These are phyloP conservation scores for Sarcomyxa edulis DNA, from an alignment of 768 basidiomycete genomes.

Conservation along the genomic window DNA sequence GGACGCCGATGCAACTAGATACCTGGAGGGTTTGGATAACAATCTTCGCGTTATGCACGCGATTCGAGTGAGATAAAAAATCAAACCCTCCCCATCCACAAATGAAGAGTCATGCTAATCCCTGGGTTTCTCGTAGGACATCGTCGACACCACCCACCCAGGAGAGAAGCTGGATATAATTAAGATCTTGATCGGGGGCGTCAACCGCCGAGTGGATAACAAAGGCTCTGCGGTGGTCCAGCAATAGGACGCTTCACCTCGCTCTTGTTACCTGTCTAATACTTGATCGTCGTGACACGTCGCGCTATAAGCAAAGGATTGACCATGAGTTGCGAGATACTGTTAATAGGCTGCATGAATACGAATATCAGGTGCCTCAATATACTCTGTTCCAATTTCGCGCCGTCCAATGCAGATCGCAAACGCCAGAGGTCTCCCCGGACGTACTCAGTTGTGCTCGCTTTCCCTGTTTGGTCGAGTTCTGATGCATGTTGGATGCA, in stretches of 20 bases:
- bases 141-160: conserved; percentile 58
- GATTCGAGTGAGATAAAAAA: conserved; percentile 31
- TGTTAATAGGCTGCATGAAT: no score
- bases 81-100: neutral
- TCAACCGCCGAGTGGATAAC: conserved; percentile 36
- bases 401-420: no score
- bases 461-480: no score
- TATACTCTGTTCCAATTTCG: no score
- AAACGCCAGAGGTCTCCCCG: no score
- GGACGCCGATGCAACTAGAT: conserved; percentile 33
- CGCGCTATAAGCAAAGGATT: no score
- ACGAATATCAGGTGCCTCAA: no score
- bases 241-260: neutral
- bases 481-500: no score
- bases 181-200: conserved; percentile 60
- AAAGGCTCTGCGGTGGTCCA: conserved; percentile 8
- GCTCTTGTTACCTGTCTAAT: no score
- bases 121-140: conserved; percentile 36
- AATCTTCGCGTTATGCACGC: conserved; percentile 32
- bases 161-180: conserved; percentile 42
- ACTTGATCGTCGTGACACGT: no score
- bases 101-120: neutral
- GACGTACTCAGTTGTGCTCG: no score
- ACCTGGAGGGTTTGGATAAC: conserved; percentile 46
- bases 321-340: no score